A percentile compares a stretch with the other conserved stretches of the same genome.
Conservation (phyloP, 192 early-diverging fungal genomes). For the Podila verticillata region DNA sequence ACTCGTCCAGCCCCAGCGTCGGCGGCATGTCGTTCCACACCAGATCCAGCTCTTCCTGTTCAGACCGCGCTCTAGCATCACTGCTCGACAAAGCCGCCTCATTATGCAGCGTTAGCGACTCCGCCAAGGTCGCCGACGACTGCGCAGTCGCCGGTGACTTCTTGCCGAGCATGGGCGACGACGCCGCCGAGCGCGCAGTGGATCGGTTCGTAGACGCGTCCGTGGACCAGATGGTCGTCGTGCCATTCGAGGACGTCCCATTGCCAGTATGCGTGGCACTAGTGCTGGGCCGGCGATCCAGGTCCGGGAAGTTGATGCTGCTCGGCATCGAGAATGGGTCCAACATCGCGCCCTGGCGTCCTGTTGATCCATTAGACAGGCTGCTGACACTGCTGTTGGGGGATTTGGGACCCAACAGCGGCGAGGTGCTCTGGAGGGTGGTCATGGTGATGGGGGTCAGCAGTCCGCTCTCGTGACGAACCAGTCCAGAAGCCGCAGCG, state of each 20-base stretch:
- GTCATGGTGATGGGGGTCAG: slow-evolving; percentile 26
- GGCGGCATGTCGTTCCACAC: slow-evolving; percentile 50
- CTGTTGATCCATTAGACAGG: not conserved
- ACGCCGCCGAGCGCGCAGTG: slow-evolving; percentile 7
- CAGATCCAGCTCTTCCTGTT: slow-evolving; percentile 28
- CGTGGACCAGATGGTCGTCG: slow-evolving; percentile 32
- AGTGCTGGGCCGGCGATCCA: slow-evolving; percentile 6
- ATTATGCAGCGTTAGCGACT: not conserved
- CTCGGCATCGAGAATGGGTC: slow-evolving; percentile 51
- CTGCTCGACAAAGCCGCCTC: not conserved
- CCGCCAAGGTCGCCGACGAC: not conserved
- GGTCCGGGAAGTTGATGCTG: slow-evolving; percentile 34
- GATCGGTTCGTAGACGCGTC: slow-evolving; percentile 19
- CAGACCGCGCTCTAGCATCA: not conserved
- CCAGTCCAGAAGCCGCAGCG: not conserved
- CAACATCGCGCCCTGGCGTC: slow-evolving; percentile 21
- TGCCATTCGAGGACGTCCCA: not conserved
- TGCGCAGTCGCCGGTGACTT: not conserved
- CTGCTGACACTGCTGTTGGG: not conserved
- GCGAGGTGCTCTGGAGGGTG: slow-evolving; percentile 4
- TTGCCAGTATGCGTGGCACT: not conserved
- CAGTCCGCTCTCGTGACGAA: not conserved
- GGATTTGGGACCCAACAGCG: not conserved
- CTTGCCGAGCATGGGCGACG: not conserved
- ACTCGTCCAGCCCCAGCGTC: slow-evolving; percentile 43